Evolutionary conservation across 108 stramenopile genomes (phyloP), one percentile per base, ranked within the genome.

Genomic region (Pseudonitzschia multiseries): DNA sequence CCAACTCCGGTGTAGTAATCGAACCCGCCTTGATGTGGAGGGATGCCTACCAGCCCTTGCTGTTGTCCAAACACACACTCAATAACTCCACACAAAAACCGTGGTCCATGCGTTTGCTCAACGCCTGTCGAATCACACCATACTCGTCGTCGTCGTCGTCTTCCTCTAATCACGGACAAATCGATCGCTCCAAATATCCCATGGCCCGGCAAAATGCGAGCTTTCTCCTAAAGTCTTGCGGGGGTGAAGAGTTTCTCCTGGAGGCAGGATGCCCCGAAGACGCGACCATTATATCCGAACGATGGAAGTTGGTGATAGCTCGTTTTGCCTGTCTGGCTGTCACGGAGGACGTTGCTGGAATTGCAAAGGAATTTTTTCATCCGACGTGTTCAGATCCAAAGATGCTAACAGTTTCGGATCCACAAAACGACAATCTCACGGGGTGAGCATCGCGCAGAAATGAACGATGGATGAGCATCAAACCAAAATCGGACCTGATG

Each of bases 11-110:
- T 27, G 59, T 72, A 18, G 79, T 79, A 13, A 57, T 72, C 28
- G 79, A 79, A 65, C 79, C 79, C 3, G 59, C 51, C n/a, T 69
- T 79, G 40, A 79, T 79, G 79, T 79, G 79, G 79, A 40, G 79
- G 41, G 79, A 79, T 74, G 79, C 79, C 8, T 79, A 79, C 41
- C 79, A 79, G 70, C 72, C 79, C 3, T 62, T 62, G 31, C 22
- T 57, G 18, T 41, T 70, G 36, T 22, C 22, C 9, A 29, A 56
- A n/a, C 69, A 74, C 42, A 65, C 40, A 43, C 62, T 79, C 26
- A 79, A 73, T 27, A 22, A 53, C 14, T 68, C 79, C 4, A 57
- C 72, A 2, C 72, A 73, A 70, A 79, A 79, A 51, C 79, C 79
- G 28, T 79, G 79, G 79, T 72, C 72, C 18, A 79, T 79, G 61